Evolutionary conservation across 768 basidiomycete species (phyloP), one percentile per base, ranked within the genome.

Genomic region (Fomitopsis pulvina): DNA sequence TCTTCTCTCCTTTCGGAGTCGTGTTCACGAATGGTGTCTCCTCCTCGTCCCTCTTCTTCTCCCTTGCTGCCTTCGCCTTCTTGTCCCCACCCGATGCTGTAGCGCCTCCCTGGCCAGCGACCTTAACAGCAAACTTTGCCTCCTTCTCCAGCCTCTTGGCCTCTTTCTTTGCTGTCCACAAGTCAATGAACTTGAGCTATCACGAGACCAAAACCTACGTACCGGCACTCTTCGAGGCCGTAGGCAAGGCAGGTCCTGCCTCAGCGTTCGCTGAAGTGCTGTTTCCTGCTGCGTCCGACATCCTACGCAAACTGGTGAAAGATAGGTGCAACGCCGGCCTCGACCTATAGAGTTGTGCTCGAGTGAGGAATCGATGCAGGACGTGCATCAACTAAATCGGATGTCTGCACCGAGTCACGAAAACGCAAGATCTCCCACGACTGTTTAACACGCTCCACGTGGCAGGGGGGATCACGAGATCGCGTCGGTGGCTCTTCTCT

Each of bases 1-100:
- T 98, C 77, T 97, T 98, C 63, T 95, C 78, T 34, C 95, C 96
- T 60, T 75, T 79, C 0, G 89, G 91, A 0, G 93, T 96, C 2
- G 77, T 82, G 69, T 96, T 93, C 52, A 95, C 85, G 66, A 90
- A 95, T n/a, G 74, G 73, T 1, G 72, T 73, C 48, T 83, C 84
- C 42, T 82, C 84, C 20, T 77, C 78, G 63, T 80, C 82, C 66
- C 81, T 81, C 57, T 80, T 75, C 68, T 90, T 83, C 59, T 81
- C 76, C 68, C 88, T 88, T 62, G 83, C 84, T 24, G 69, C 78
- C 68, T 91, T 90, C 41, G 64, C 71, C 60, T 87, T 89, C 71
- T 91, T 91, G 61, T 83, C 81, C 2, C 68, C 68, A 4, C 14
- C 14, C 14, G 34, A 12, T 5, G 34, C 6, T 6, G 14, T 18